Conservation (phyloP, 345 rosid genomes). For the Eutrema yunnanense region DNA sequence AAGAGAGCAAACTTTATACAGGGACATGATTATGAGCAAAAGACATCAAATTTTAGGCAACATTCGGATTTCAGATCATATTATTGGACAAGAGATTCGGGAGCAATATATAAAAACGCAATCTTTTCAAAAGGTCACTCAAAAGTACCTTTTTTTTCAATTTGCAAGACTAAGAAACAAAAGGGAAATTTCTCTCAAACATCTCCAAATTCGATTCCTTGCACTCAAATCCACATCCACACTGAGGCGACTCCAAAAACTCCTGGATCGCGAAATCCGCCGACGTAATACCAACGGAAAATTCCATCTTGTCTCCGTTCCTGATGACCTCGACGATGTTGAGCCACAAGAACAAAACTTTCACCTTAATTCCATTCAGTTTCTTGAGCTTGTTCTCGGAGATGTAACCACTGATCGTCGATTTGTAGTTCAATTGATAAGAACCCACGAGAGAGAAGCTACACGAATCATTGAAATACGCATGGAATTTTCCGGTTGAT, state of each 20-base stretch:
- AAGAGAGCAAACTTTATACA: background rate
- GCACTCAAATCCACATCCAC: constrained; percentile 91
- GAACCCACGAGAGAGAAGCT: constrained; percentile 87
- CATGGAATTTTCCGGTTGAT: constrained; percentile 56
- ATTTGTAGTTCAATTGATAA: constrained; percentile 68
- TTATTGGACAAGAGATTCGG: constrained; percentile 9
- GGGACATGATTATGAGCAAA: background rate
- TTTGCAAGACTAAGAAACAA: constrained; percentile 38
- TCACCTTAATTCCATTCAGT: constrained; percentile 80
- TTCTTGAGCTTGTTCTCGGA: constrained; percentile 50
- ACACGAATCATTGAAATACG: constrained; percentile 57
- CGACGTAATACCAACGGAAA: constrained; percentile 92
- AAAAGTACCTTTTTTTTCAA: background rate
- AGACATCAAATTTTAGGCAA: background rate
- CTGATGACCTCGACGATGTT: constrained; percentile 82
- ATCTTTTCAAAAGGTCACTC: background rate
- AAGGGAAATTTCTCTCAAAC: constrained; percentile 32
- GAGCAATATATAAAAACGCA: background rate
- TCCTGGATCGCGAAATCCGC: constrained; percentile 67
- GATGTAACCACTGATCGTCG: constrained; percentile 68
- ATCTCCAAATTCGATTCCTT: constrained; percentile 30
- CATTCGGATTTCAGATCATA: background rate
- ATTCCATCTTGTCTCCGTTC: constrained; percentile 51
- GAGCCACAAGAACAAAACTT: constrained; percentile 80
- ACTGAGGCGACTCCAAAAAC: constrained; percentile 83